Evolutionary conservation across 768 basidiomycete species (phyloP), one percentile per base, ranked within the genome.

Genomic region (Tylopilus subfusipes): DNA sequence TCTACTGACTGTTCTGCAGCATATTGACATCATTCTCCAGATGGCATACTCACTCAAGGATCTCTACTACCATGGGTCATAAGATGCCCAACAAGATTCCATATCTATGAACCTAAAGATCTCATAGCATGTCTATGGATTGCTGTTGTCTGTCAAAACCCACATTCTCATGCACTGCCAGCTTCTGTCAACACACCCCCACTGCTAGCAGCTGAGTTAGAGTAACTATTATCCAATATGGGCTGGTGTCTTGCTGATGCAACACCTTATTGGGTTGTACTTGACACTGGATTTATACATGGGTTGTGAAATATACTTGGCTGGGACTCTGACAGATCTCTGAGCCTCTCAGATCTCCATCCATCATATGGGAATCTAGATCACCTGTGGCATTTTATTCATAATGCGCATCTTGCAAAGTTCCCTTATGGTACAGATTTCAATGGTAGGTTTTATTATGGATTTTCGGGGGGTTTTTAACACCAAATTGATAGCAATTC

Each of bases 141-240:
- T 1, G 5, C 56, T 2, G 22, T 64, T 3, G 18, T 64, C 2
- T 64, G 56, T 45, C 31, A 19, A 2, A 52, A 48, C 33, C 59
- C 19, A 2, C 60, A 42, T 53, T 49, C 40, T 33, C 60, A 44
- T 18, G 21, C 34, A 13, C 52, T 42, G 10, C 55, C 55, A 43
- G 39, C 42, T 11, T 46, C 46, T 0, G 19, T 34, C 6, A 48
- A 56, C 0, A 36, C 21, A 10, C 50, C 36, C 1, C 48, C 34
- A 5, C 27, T 3, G 4, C 36, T 55, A 2, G 27, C 14, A 0
- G 29, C 11, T 2, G 22, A 24, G 0, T 18, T 55, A 3, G 0
- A 12, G 2, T 18, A 3, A 10, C 24, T 55, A 0, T 24, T 55
- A 25, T 24, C 7, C 4, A 1, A 33, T 13, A 38, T 48, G 34